Conservation (phyloP, 2,329 filamentous ascomycete species). For the Pestalotiopsis sp. region DNA sequence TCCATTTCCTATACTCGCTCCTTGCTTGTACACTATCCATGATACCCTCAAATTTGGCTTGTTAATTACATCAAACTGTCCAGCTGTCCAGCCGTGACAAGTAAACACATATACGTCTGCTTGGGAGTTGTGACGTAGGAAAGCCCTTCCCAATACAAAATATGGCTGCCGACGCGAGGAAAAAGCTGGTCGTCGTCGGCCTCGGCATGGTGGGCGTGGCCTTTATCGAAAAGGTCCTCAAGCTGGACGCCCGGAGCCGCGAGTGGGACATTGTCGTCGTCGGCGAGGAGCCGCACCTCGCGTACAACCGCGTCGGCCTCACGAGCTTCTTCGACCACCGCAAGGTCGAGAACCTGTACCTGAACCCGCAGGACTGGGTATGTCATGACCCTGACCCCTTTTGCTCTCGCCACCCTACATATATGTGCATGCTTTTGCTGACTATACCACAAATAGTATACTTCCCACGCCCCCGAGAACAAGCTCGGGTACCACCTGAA, state of each 20-base stretch:
- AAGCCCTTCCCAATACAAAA: constrained; percentile 32
- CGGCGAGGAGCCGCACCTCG: constrained; percentile 84
- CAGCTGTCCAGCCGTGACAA: too few species aligned
- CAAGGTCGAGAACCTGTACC: constrained; percentile 82
- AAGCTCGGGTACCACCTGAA: constrained; percentile 77
- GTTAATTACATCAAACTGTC: not conserved
- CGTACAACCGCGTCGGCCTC: constrained; percentile 88
- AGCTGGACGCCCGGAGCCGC: constrained; percentile 74
- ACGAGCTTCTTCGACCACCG: constrained; percentile 89
- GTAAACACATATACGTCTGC: too few species aligned
- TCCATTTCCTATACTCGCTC: not conserved
- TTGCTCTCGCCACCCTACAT: too few species aligned
- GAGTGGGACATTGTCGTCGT: constrained; percentile 85
- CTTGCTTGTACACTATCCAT: constrained; percentile 1
- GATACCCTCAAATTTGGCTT: constrained; percentile 2
- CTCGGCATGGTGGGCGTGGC: constrained; percentile 91
- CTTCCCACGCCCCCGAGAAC: constrained; percentile 61
- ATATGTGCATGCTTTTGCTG: not conserved
- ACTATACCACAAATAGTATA: constrained; percentile 55
- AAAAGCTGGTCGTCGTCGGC: constrained; percentile 80
- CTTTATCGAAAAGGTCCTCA: constrained; percentile 91
- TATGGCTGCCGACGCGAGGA: constrained; percentile 49
- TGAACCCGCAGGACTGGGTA: constrained; percentile 85
- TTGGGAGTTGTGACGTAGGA: not conserved
- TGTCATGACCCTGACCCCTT: not conserved